phyloP scores from a whole-genome alignment of 768 basidiomycete species.

The Lactarius evosmus region DNA sequence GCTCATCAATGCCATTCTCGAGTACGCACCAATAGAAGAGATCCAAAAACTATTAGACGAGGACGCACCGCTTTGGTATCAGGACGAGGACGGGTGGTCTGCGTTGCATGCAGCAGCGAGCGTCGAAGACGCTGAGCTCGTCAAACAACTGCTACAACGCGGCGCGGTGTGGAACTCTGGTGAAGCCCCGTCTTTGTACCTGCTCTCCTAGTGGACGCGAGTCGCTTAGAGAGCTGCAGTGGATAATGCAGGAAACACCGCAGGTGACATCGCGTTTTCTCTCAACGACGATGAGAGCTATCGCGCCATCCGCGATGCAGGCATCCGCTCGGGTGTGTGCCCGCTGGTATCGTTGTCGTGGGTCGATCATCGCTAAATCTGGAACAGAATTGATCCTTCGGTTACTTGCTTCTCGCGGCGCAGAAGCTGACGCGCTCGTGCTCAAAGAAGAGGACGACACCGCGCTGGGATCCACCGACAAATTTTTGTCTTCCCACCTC shows the following conservation, averaged over 20 bases:
- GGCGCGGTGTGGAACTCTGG: constrained; percentile 94
- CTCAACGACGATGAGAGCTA: constrained; percentile 77
- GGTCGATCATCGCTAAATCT: not conserved
- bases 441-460: constrained; percentile 53
- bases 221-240: constrained; percentile 42
- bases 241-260: constrained; percentile 75
- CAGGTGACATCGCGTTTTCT: constrained; percentile 87
- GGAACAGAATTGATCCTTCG: constrained; percentile 65
- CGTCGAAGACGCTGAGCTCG: constrained; percentile 58
- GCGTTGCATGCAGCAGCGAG: constrained; percentile 86
- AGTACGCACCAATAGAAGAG: constrained; percentile 41
- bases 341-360: constrained; percentile 15
- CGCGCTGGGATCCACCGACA: constrained; percentile 57
- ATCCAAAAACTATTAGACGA: constrained; percentile 52
- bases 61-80: constrained; percentile 87
- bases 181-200: constrained; percentile 37
- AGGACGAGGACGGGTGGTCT: constrained; percentile 76
- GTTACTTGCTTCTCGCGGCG: constrained; percentile 49
- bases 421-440: constrained; percentile 36
- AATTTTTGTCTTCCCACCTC: constrained; percentile 70
- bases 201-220: not conserved
- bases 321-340: constrained; percentile 77
- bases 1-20: constrained; percentile 58
- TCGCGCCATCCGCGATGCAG: constrained; percentile 81
- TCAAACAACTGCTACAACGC: constrained; percentile 64